Percentiles rank a stretch among this genome's conserved stretches.
Conservation (phyloP, 805 yeast genomes). For the Candida alai region DNA sequence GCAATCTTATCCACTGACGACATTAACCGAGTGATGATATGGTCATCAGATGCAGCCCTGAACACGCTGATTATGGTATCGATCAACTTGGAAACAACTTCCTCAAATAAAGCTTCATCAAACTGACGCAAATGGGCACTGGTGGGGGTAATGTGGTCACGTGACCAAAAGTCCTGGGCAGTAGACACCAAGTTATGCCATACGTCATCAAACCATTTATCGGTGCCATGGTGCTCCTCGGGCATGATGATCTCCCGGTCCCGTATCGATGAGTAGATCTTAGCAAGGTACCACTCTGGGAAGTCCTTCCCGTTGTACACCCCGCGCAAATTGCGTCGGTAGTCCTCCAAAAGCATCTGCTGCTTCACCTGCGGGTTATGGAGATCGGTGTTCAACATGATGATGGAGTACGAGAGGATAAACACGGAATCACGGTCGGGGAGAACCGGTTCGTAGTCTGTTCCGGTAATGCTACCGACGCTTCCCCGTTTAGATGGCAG, state of each 20-base stretch:
- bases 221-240: constrained; percentile 92
- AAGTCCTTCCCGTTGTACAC: constrained; percentile 74
- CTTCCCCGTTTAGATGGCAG: constrained; percentile 4
- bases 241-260: constrained; percentile 95
- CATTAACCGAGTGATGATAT: constrained; percentile 80
- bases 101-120: constrained; percentile 68
- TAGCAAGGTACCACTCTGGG: constrained; percentile 80
- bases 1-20: constrained; percentile 86
- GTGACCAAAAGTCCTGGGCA: constrained; percentile 33
- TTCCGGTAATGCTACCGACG: constrained; percentile 5
- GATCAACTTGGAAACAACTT: constrained; percentile 60
- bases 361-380: constrained; percentile 90
- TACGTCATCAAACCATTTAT: constrained; percentile 84
- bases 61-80: constrained; percentile 74
- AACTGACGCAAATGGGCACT: constrained; percentile 41
- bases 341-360: constrained; percentile 86
- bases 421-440: constrained; percentile 87
- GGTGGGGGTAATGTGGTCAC: constrained; percentile 10
- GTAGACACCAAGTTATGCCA: constrained; percentile 71
- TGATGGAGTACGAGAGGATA: constrained; percentile 84
- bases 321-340: constrained; percentile 75
- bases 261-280: constrained; percentile 74
- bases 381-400: constrained; percentile 89
- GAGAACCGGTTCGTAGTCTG: constrained; percentile 39
- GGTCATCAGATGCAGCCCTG: constrained; percentile 87